phyloP scores from a whole-genome alignment of 2,329 filamentous ascomycete species.

The Hortaea werneckii region DNA sequence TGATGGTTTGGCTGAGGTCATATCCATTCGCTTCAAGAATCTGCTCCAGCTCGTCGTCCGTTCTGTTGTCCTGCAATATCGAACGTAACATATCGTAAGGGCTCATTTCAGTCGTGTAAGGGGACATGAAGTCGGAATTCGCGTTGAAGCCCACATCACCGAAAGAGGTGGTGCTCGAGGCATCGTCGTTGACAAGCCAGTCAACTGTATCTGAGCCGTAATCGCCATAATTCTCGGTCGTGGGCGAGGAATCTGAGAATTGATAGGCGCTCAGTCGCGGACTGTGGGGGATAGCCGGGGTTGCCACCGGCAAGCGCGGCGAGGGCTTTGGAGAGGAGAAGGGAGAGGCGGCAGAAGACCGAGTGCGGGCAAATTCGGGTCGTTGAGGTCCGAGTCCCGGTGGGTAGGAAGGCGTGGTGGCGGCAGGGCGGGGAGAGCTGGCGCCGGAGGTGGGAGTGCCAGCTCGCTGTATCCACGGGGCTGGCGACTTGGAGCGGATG shows the following conservation, averaged over 20 bases:
- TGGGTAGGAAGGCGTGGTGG: slow-evolving; percentile 72
- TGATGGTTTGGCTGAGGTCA: slow-evolving; percentile 84
- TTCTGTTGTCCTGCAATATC: slow-evolving; percentile 77
- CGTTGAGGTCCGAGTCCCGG: slow-evolving; percentile 66
- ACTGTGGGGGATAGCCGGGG: slow-evolving; percentile 84
- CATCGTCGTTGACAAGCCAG: slow-evolving; percentile 82
- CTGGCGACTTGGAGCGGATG: slow-evolving; percentile 81
- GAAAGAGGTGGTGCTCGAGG: slow-evolving; percentile 69
- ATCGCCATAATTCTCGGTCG: slow-evolving; percentile 80
- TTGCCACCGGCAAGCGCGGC: slow-evolving; percentile 79
- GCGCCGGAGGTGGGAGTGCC: slow-evolving; percentile 70
- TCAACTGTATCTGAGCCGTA: slow-evolving; percentile 91
- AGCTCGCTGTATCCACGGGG: slow-evolving; percentile 70
- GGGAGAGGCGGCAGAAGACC: slow-evolving; percentile 70
- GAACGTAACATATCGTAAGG: slow-evolving; percentile 96
- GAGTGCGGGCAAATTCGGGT: slow-evolving; percentile 64
- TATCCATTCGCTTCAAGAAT: slow-evolving; percentile 83
- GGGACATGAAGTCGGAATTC: slow-evolving; percentile 64
- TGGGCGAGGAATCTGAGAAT: slow-evolving; percentile 74
- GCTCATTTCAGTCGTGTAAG: slow-evolving; percentile 77
- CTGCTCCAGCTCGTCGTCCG: slow-evolving; percentile 90
- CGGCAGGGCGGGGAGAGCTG: slow-evolving; percentile 66
- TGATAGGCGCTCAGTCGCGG: slow-evolving; percentile 92
- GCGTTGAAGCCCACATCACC: slow-evolving; percentile 64
- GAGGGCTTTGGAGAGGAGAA: slow-evolving; percentile 92